Evolutionary conservation across 805 yeast species (phyloP), one percentile per base, ranked within the genome.

Genomic region (Spathaspora arborariae): DNA sequence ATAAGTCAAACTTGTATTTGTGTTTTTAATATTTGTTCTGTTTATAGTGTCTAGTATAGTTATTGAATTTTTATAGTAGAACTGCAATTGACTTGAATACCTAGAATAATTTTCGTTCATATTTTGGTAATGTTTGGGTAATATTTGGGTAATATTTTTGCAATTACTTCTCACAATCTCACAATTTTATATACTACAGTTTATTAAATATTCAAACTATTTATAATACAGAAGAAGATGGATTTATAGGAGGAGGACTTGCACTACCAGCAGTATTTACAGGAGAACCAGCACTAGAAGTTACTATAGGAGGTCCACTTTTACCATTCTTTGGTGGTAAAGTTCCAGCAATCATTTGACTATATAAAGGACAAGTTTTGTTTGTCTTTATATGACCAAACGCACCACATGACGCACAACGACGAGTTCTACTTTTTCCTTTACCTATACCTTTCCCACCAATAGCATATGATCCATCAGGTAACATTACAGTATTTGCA

Each of bases 341-440:
- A 16, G 35, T 27, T 1, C 68, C 70, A 1, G 67, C 71, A 44
- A 62, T 56, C 9, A 68, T 64, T 45, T 65, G 65, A 24, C 53
- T 48, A 61, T 87, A 92, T 78, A 90, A 76, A 13, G 98, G 99
- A 68, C 99, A 92, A 1, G 92, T 72, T 58, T 85, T 85, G 62
- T 89, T 90, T 2, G 99, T 92, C 62, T 94, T 79, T 51, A 92
- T 92, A 63, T 92, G 99, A 0, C 98, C 99, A 52, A 87, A 76
- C 10, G 92, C 94, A 19, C 98, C 98, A 75, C 99, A 92, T 0
- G 94, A 85, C 2, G 95, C 91, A 68, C 99, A 92, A 59, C 88
- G 81, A 62, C 99, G 75, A 7, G 85, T 84, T 4, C 81, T 82
- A 24, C 84, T 75, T 56, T 84, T 84, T 26, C 86, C 86, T 56